phyloP scores from a whole-genome alignment of 2,329 filamentous ascomycete species.

The Ascochyta fabae region DNA sequence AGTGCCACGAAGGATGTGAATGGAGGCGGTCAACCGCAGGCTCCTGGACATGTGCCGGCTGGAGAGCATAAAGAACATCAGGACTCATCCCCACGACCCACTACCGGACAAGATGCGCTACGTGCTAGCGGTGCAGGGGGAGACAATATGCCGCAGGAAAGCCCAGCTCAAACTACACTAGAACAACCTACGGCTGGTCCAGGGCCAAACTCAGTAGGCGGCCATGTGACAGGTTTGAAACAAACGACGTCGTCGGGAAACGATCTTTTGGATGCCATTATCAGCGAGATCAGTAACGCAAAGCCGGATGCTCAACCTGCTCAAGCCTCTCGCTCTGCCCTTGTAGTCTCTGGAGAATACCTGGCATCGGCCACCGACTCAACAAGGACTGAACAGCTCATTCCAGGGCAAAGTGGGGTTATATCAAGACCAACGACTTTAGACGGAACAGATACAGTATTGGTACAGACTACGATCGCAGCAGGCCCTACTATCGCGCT shows the following conservation, averaged over 20 bases:
- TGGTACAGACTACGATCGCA: conserved; percentile 5
- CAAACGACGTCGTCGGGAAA: conserved; percentile 12
- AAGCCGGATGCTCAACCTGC: conserved; percentile 14
- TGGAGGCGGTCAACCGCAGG: background rate
- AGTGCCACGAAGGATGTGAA: background rate
- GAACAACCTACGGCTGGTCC: background rate
- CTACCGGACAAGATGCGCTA: background rate
- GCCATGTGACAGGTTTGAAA: background rate
- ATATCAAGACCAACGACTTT: background rate
- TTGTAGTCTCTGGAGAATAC: background rate
- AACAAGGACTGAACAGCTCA: background rate
- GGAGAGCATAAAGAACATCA: background rate
- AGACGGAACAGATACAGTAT: background rate
- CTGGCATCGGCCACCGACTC: too few species aligned
- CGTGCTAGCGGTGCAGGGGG: background rate
- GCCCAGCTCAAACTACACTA: background rate
- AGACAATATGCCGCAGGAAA: background rate
- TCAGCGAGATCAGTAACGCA: conserved; percentile 23
- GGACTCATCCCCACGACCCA: background rate
- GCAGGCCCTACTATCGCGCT: conserved; percentile 23
- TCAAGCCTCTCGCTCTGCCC: background rate
- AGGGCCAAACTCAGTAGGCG: background rate
- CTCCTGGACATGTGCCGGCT: background rate
- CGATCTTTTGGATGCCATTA: conserved; percentile 25
- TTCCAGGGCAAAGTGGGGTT: background rate